Percentiles rank a stretch among this genome's conserved stretches.
Conservation (phyloP, 2,329 filamentous ascomycete genomes). For the Scleromitrula shiraiana region DNA sequence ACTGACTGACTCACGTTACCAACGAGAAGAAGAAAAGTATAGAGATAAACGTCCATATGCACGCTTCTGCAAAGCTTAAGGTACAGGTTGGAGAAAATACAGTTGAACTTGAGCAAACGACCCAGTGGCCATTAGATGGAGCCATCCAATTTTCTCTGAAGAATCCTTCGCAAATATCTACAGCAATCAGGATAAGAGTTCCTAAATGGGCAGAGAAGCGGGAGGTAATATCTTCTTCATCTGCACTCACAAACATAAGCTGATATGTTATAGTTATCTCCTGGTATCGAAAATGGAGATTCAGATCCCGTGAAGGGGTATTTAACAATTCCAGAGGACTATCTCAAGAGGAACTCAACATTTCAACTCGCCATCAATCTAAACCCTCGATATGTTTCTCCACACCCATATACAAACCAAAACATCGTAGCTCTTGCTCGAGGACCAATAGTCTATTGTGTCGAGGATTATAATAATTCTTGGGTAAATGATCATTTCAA, state of each 20-base stretch:
- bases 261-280: constrained; percentile 21
- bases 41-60: constrained; percentile 48
- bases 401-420: constrained; percentile 49
- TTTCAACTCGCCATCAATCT: constrained; percentile 42
- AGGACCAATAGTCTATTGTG: constrained; percentile 52
- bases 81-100: constrained; percentile 31
- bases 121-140: constrained; percentile 51
- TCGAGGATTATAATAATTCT: constrained; percentile 49
- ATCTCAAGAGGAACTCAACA: constrained; percentile 31
- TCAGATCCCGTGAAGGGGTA: constrained; percentile 37
- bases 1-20: background rate
- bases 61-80: constrained; percentile 39
- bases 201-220: constrained; percentile 42
- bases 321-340: constrained; percentile 36
- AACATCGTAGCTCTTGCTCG: constrained; percentile 45
- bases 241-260: background rate
- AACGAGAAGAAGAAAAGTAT: constrained; percentile 28
- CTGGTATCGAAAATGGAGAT: constrained; percentile 5
- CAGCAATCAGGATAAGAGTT: constrained; percentile 42
- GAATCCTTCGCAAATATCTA: constrained; percentile 26
- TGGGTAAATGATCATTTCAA: constrained; percentile 51
- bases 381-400: constrained; percentile 39
- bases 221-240: constrained; percentile 20
- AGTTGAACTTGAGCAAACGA: constrained; percentile 40
- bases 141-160: constrained; percentile 39